phyloP scores from a whole-genome alignment of 768 basidiomycete genomes.

The Cystobasidium onofrii region DNA sequence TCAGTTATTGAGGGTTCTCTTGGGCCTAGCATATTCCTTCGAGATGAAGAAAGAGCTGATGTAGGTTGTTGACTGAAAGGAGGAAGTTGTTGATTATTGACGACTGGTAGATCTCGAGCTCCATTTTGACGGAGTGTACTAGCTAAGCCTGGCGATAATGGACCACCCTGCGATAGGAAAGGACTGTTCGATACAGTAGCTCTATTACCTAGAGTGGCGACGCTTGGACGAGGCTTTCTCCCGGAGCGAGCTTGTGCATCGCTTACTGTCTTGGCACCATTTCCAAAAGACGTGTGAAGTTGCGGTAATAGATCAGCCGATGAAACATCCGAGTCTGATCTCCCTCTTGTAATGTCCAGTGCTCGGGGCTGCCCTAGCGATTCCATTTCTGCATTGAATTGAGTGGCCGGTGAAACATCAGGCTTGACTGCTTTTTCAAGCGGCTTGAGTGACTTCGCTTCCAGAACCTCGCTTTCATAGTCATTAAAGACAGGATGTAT shows the following conservation, averaged over 20 bases:
- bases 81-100: neutral
- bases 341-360: slow-evolving; percentile 16
- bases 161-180: slow-evolving; percentile 21
- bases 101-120: neutral
- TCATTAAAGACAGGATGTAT: neutral
- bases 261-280: neutral
- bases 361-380: slow-evolving; percentile 4
- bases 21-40: slow-evolving; percentile 17
- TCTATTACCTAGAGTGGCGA: slow-evolving; percentile 15
- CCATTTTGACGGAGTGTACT: neutral
- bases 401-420: slow-evolving; percentile 19
- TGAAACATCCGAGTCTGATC: neutral
- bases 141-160: neutral
- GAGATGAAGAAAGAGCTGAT: neutral
- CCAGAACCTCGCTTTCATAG: neutral
- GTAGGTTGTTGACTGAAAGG: neutral
- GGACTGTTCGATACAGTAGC: slow-evolving; percentile 27
- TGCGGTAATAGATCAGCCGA: slow-evolving; percentile 8
- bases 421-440: neutral
- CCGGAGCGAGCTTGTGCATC: neutral
- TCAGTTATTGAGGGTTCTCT: slow-evolving; percentile 24
- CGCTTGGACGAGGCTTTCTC: slow-evolving; percentile 13
- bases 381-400: slow-evolving; percentile 31
- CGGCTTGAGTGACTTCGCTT: neutral
- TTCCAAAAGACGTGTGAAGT: neutral